Evolutionary conservation across 2,329 filamentous ascomycete species (phyloP).

Genomic region (Colletotrichum aenigma): DNA sequence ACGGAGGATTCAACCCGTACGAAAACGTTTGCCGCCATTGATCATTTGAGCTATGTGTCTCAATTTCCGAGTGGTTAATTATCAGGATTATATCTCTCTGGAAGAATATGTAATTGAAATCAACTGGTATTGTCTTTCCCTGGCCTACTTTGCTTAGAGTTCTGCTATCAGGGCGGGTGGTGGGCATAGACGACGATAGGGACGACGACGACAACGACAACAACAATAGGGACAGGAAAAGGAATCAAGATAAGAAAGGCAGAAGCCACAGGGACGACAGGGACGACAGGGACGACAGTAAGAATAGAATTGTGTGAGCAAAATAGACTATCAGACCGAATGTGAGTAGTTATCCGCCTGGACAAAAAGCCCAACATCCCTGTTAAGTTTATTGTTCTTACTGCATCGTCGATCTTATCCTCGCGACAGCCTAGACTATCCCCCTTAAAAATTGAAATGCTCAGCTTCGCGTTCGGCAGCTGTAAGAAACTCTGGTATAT

Average conservation of each 20-base stretch:
- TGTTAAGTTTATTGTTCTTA: background rate
- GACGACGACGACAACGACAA: background rate
- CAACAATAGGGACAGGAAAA: no score
- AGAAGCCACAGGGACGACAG: no score
- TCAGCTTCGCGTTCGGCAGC: background rate
- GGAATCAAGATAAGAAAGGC: no score
- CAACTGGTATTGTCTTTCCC: background rate
- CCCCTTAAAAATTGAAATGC: background rate
- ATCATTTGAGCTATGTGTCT: background rate
- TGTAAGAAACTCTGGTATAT: background rate
- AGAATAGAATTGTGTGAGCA: rapidly evolving
- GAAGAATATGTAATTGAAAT: no score
- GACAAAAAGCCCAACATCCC: background rate
- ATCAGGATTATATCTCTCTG: background rate
- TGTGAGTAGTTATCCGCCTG: background rate
- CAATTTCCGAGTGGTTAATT: background rate
- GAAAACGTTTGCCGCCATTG: background rate
- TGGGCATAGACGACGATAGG: background rate
- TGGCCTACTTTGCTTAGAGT: background rate
- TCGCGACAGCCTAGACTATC: background rate
- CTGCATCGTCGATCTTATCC: background rate
- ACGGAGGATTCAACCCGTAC: background rate
- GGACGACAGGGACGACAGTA: background rate
- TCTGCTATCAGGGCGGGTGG: background rate
- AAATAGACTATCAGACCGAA: background rate